These are phyloP conservation scores for Umbelopsis sp. DNA, from an alignment of 192 early-diverging fungal species.

Conservation along the genomic window DNA sequence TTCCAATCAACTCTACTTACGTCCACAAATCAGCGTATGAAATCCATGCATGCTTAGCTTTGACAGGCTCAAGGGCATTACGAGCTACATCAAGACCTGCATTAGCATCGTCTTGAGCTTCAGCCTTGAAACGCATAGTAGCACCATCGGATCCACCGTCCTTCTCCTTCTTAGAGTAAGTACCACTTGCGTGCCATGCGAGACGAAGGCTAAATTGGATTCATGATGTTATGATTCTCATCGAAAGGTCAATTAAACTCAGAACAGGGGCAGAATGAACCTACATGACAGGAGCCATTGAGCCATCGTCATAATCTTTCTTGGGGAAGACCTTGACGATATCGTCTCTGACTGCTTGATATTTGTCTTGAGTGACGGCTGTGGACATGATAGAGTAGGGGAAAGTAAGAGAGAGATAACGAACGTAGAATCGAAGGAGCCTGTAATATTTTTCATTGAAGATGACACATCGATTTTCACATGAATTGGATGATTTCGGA, in stretches of 20 bases:
- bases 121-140: conserved; percentile 63
- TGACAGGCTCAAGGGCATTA: conserved; percentile 61
- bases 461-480: conserved; percentile 17
- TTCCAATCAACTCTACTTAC: conserved; percentile 22
- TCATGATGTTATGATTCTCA: not conserved
- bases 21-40: conserved; percentile 80
- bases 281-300: conserved; percentile 66
- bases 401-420: not conserved
- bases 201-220: conserved; percentile 37
- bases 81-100: conserved; percentile 55
- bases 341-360: conserved; percentile 40
- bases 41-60: conserved; percentile 60
- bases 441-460: not conserved
- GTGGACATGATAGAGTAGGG: conserved; percentile 37
- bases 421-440: not conserved
- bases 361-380: conserved; percentile 37
- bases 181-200: conserved; percentile 70
- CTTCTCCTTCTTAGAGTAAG: conserved; percentile 57
- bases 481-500: conserved; percentile 4
- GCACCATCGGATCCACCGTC: conserved; percentile 71
- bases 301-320: conserved; percentile 58
- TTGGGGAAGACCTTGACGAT: conserved; percentile 40
- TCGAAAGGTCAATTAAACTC: conserved; percentile 15
- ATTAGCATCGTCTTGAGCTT: conserved; percentile 69
- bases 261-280: conserved; percentile 37